Base-by-base conservation (phyloP, 768 basidiomycete species). In the Psilocybe tampanensis region DNA sequence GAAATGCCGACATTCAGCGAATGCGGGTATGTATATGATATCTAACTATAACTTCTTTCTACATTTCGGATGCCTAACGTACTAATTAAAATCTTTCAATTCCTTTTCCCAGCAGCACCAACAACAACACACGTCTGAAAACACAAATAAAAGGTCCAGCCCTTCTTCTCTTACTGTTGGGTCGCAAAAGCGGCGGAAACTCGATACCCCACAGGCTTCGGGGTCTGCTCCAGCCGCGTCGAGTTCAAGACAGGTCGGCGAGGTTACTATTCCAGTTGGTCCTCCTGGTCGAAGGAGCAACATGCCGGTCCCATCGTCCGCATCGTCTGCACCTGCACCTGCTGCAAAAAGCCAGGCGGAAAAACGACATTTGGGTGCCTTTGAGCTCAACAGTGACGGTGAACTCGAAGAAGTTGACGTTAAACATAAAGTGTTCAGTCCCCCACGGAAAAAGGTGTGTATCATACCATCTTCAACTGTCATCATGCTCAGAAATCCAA, bases 331-430 rank as follows among this genome's bases (percentile, higher is more conserved):
- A 5, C 36, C 36, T 13, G n/a, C n/a, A 13, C 36, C 36, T 39
- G 13, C 36, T 39, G n/a, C 12, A 39, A 13, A 39, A 13, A 39
- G 12, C 12, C 36, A 39, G 36, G 36, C 7, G 4, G 15, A 22
- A 6, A 59, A 62, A 44, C 47, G 60, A 9, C 21, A 13, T 1
- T 21, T 21, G 42, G 59, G 55, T 39, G 43, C 58, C 15, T 58
- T 65, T 7, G 61, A 62, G 13, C 50, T 62, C 17, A 48, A 54
- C 8, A 60, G 63, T n/a, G 64, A 62, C 21, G 59, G 45, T 3
- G 60, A 57, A 13, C n/a, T n/a, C n/a, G n/a, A n/a, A n/a, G n/a
- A n/a, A n/a, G n/a, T n/a, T n/a, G 60, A 60, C 12, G 32, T 53
- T 29, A 29, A 29, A n/a, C 22, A 32, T 17, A 36, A 54, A 15